Conservation (phyloP, 495 filamentous ascomycete genomes). For the Penicillium ochrochloron region DNA sequence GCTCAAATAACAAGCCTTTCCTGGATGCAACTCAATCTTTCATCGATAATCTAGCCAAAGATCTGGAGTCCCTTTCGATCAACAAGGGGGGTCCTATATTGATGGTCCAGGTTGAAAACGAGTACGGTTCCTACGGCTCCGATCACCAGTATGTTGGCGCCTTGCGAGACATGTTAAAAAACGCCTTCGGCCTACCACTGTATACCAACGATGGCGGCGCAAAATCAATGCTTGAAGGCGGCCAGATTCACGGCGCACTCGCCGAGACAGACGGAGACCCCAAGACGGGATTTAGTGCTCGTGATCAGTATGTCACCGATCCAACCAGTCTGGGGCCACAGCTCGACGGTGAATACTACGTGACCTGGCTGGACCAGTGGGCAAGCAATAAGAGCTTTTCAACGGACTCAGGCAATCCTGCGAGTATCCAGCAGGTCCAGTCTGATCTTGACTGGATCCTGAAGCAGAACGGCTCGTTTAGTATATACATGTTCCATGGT, state of each 20-base stretch:
- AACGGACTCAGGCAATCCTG: conserved; percentile 28
- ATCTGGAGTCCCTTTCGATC: conserved; percentile 38
- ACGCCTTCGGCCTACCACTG: conserved; percentile 42
- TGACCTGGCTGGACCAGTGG: conserved; percentile 43
- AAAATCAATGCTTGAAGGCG: conserved; percentile 44
- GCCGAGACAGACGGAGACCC: conserved; percentile 52
- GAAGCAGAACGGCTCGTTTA: conserved; percentile 45
- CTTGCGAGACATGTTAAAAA: conserved; percentile 40
- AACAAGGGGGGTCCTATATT: conserved; percentile 49
- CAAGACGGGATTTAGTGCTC: conserved; percentile 42
- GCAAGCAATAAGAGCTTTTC: conserved; percentile 37
- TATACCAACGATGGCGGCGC: conserved; percentile 54
- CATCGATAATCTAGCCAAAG: conserved; percentile 38
- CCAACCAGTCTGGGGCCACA: conserved; percentile 45
- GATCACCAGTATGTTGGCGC: conserved; percentile 45
- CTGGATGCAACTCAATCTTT: conserved; percentile 42
- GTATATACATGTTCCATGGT: conserved; percentile 55
- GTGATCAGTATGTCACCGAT: conserved; percentile 45
- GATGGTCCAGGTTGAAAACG: conserved; percentile 56
- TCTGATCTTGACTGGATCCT: conserved; percentile 47
- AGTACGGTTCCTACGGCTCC: conserved; percentile 51
- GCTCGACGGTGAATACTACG: conserved; percentile 54
- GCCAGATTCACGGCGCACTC: conserved; percentile 45
- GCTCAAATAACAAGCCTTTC: conserved; percentile 42
- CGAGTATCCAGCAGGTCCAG: conserved; percentile 20